Evolutionary conservation across 208 protist genomes (phyloP), one percentile per base, ranked within the genome.

Genomic region (Crithidia brevicula): DNA sequence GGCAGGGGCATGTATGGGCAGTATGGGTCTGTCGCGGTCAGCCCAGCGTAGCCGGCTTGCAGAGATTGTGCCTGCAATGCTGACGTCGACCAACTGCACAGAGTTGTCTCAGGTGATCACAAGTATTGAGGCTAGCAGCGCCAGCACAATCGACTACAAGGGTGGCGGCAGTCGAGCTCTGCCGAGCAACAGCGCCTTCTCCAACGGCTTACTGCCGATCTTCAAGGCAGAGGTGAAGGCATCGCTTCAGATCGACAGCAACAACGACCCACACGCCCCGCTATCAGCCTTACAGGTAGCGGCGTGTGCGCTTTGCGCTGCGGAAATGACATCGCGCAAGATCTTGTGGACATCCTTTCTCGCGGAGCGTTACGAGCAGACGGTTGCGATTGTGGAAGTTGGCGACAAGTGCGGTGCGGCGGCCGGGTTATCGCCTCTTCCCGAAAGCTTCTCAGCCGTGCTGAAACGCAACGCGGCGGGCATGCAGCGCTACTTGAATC

Each of bases 331-430:
- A 15, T n/a, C 28, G 5, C 58, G 58, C 25, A 50, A 52, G 9
- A 25, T 30, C n/a, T 43, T 63, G 9, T 52, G 40, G 58, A 63
- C 58, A 3, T 63, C 58, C 9, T 63, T 40, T 28, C 20, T 63
- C 5, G 40, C 28, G 3, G 58, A 63, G 43, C 43, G 43, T 10
- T 63, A 63, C 42, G 58, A 63, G 58, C 8, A 52, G 18, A 5
- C 28, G 7, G 30, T 28, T 2, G 25, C 43, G 1, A 23, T 52
- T 6, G 7, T 25, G 4, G 58, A 52, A 3, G 1, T 40, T 7
- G 36, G 36, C 36, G 15, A 7, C 36, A n/a, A n/a, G n/a, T n/a
- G n/a, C n/a, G n/a, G n/a, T n/a, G n/a, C n/a, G n/a, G n/a, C n/a
- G n/a, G n/a, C n/a, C n/a, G n/a, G n/a, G n/a, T n/a, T 40, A 13